Percentiles rank a stretch among this genome's conserved stretches.
These are phyloP conservation scores for Penstemon eatonii DNA, from an alignment of 257 asterid species.

Conservation along the genomic window DNA sequence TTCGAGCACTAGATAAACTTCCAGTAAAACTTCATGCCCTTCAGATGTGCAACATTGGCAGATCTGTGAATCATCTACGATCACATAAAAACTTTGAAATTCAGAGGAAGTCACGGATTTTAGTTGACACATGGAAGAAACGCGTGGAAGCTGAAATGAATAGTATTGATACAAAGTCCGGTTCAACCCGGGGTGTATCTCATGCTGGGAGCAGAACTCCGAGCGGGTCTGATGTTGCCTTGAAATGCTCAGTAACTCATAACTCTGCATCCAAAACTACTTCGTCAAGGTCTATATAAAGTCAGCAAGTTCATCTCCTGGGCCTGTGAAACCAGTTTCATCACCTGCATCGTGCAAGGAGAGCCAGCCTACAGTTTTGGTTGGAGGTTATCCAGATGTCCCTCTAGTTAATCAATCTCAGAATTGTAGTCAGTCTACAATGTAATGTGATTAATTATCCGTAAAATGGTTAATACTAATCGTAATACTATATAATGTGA, in stretches of 20 bases:
- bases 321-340: slow-evolving; percentile 47
- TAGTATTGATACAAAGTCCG: slow-evolving; percentile 59
- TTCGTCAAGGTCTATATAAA: slow-evolving; percentile 49
- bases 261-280: slow-evolving; percentile 52
- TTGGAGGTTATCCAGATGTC: slow-evolving; percentile 49
- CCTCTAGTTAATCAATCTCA: slow-evolving; percentile 61
- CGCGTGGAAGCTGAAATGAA: slow-evolving; percentile 96
- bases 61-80: slow-evolving; percentile 87
- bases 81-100: slow-evolving; percentile 76
- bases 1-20: slow-evolving; percentile 86
- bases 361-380: slow-evolving; percentile 41
- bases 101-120: slow-evolving; percentile 78
- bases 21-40: slow-evolving; percentile 89
- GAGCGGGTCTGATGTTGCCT: slow-evolving; percentile 59
- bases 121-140: slow-evolving; percentile 96
- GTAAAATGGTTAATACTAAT: no score
- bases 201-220: slow-evolving; percentile 52
- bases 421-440: slow-evolving; percentile 44
- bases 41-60: slow-evolving; percentile 86
- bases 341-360: slow-evolving; percentile 64
- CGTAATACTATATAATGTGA: no score
- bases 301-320: slow-evolving; percentile 69
- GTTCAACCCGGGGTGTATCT: slow-evolving; percentile 47
- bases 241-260: slow-evolving; percentile 58
- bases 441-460: no score